A percentile compares a stretch with the other conserved stretches of the same genome.
phyloP scores from a whole-genome alignment of 345 rosid species.

The Barbarea vulgaris region DNA sequence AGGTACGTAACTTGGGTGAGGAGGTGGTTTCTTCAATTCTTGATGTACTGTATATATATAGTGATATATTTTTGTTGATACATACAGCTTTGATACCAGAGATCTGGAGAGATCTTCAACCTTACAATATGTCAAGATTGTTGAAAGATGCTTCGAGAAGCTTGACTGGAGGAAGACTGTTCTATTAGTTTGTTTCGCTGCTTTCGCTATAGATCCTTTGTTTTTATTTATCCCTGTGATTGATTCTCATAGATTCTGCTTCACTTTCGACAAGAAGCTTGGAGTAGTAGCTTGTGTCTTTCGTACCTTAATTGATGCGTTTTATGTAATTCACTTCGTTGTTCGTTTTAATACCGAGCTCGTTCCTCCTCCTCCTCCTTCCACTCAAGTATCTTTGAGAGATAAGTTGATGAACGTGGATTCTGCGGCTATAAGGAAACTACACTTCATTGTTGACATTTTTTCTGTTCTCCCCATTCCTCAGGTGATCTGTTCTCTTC shows the following conservation, averaged over 20 bases:
- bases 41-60: not conserved
- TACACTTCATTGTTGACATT: constrained; percentile 22
- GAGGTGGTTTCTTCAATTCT: not conserved
- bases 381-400: constrained; percentile 1
- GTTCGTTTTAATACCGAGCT: not conserved
- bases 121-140: too few species aligned
- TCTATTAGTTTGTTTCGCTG: too few species aligned
- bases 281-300: constrained; percentile 16
- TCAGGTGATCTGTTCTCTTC: constrained; percentile 25
- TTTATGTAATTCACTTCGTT: constrained; percentile 34
- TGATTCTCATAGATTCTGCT: constrained; percentile 17
- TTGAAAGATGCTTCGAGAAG: too few species aligned
- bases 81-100: constrained; percentile 46
- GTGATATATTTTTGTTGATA: not conserved
- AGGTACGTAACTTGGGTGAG: not conserved
- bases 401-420: not conserved
- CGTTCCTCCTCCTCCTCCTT: constrained; percentile 20
- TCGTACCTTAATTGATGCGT: constrained; percentile 33
- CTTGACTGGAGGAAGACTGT: too few species aligned
- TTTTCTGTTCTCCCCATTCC: constrained; percentile 40
- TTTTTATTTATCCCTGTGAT: constrained; percentile 39
- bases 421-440: not conserved
- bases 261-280: constrained; percentile 26
- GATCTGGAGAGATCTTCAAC: too few species aligned
- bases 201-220: too few species aligned